These are phyloP conservation scores for Angophora floribunda DNA, from an alignment of 345 rosid species.

Conservation along the genomic window DNA sequence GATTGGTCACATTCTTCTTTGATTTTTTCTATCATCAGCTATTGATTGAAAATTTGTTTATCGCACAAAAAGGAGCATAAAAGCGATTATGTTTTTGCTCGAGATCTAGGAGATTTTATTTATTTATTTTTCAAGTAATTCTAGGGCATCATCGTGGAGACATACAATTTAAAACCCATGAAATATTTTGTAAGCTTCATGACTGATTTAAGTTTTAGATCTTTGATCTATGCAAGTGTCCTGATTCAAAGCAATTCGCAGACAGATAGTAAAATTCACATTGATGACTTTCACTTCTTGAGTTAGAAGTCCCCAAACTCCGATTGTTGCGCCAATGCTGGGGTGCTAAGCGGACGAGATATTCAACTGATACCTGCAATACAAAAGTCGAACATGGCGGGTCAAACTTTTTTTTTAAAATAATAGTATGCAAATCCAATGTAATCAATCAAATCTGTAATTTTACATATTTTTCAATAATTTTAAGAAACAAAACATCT, in stretches of 20 bases:
- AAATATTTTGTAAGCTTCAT: background rate
- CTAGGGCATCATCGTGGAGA: background rate
- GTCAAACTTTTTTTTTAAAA: background rate
- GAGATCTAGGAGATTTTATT: background rate
- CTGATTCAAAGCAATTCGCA: background rate
- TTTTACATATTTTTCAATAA: too few relatives aligned
- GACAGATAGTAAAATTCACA: background rate
- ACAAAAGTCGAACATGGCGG: background rate
- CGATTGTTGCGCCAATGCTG: background rate
- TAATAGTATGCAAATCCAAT: background rate
- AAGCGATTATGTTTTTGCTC: background rate
- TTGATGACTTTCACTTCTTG: background rate
- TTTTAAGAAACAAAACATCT: too few relatives aligned
- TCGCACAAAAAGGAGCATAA: background rate
- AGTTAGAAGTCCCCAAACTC: background rate
- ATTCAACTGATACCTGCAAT: background rate
- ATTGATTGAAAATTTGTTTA: background rate
- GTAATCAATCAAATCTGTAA: background rate
- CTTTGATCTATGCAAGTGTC: background rate
- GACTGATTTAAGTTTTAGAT: background rate
- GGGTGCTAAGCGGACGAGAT: background rate
- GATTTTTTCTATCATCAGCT: background rate
- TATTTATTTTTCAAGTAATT: background rate
- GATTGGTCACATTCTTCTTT: background rate
- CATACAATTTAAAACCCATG: background rate